Evolutionary conservation across 176 grass and related monocot species (phyloP).

Genomic region (Bromus sterilis): DNA sequence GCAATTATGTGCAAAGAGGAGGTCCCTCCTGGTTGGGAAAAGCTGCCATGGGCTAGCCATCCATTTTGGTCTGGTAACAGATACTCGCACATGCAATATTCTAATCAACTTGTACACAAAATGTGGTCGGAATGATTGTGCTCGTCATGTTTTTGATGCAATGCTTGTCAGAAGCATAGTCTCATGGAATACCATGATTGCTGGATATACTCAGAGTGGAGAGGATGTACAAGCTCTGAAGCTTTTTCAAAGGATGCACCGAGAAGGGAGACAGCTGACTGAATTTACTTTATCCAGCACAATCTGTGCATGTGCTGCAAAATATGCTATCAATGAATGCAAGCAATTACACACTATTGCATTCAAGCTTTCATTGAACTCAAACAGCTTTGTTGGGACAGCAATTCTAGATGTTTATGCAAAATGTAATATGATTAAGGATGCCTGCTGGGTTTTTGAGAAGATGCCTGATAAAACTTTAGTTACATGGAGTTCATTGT

Average conservation of each 20-base stretch:
- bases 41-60: slow-evolving; percentile 47
- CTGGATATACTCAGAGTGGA: slow-evolving; percentile 40
- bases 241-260: slow-evolving; percentile 55
- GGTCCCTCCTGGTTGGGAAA: slow-evolving; percentile 35
- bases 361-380: slow-evolving; percentile 41
- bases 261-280: slow-evolving; percentile 34
- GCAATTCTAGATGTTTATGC: slow-evolving; percentile 62
- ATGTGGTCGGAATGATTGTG: slow-evolving; percentile 38
- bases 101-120: slow-evolving; percentile 58
- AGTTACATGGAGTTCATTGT: slow-evolving; percentile 64
- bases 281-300: slow-evolving; percentile 65
- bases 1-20: slow-evolving; percentile 40
- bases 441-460: slow-evolving; percentile 47
- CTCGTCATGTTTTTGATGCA: slow-evolving; percentile 45
- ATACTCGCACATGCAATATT: slow-evolving; percentile 58
- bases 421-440: slow-evolving; percentile 54
- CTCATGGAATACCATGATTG: slow-evolving; percentile 77
- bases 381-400: slow-evolving; percentile 55
- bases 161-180: slow-evolving; percentile 46
- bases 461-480: slow-evolving; percentile 54
- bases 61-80: slow-evolving; percentile 38
- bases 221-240: slow-evolving; percentile 34
- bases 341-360: slow-evolving; percentile 50
- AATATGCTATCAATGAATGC: slow-evolving; percentile 43
- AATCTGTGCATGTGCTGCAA: slow-evolving; percentile 52